Percentiles rank a stretch among this genome's conserved stretches.
phyloP scores from a whole-genome alignment of 805 yeast genomes.

The Kluyveromyces nonfermentans region DNA sequence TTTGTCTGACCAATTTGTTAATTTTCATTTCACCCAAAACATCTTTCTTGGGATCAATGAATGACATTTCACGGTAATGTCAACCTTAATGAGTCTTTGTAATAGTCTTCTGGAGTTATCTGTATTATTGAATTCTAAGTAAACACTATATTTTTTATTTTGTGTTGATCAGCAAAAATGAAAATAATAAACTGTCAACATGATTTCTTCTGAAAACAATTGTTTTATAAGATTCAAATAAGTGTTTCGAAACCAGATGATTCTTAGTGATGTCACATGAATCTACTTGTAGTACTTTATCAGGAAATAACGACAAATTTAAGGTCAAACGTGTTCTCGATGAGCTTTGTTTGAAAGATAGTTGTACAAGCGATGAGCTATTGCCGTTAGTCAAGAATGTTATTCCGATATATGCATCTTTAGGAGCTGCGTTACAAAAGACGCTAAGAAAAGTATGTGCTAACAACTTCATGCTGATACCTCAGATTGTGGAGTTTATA shows the following conservation, averaged over 20 bases:
- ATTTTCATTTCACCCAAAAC: conserved; percentile 1
- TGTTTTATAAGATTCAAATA: background rate
- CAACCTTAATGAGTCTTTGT: background rate
- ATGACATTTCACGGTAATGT: background rate
- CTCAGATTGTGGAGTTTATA: conserved; percentile 16
- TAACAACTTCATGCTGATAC: conserved; percentile 10
- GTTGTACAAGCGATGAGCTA: background rate
- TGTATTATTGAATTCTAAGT: background rate
- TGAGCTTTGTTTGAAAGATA: background rate
- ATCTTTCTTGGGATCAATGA: background rate
- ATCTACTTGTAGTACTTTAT: background rate
- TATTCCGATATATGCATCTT: conserved; percentile 21
- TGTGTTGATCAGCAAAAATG: background rate
- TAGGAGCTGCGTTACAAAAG: conserved; percentile 5
- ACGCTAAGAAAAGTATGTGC: conserved; percentile 7
- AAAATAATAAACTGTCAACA: background rate
- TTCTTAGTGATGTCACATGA: background rate
- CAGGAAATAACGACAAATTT: background rate
- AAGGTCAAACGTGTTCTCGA: background rate
- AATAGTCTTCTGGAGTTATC: background rate
- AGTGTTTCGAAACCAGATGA: background rate
- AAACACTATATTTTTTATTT: background rate
- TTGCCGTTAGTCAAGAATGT: conserved; percentile 11
- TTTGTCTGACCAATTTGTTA: background rate
- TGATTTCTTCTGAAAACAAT: background rate